Base-by-base conservation (phyloP, 345 rosid genomes). In the Adansonia digitata region DNA sequence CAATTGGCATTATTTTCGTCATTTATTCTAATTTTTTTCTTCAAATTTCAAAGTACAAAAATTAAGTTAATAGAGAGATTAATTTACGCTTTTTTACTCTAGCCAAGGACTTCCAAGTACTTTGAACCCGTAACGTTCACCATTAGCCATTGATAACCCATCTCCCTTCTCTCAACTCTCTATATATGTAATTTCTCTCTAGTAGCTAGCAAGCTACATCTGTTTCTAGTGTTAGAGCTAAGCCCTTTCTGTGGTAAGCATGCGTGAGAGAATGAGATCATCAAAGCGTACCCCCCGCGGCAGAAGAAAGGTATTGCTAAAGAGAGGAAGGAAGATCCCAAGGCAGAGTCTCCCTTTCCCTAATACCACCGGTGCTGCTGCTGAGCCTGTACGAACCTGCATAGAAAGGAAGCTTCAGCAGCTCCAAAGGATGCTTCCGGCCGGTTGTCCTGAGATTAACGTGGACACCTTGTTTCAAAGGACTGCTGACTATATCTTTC, bases 381-480 rank as follows among this genome's bases (percentile, higher is more conserved):
- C 65, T 39, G 49, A 4, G 31, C 10, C 27, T 4, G 8, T 10
- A 34, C 18, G 60, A 37, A 9, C 18, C 5, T 67, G 45, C 24
- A 61, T 29, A 17, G 67, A 43, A 60, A 75, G 40, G 67, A 64
- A 66, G 72, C 72, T 75, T 13, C 63, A 74, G 71, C 31, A 78
- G 75, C 78, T 74, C 26, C 48, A 20, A 18, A 61, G 69, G 57
- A 51, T 51, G 37, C 43, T 78, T 60, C 74, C 70, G 10, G 13
- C 17, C 1, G 49, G 13, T 27, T 29, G 59, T 69, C 12, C 59
- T 34, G 71, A 68, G 18, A 68, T 49, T 51, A 42, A 69, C 66
- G 4, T 78, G 81, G 77, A 74, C 4, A 51, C 63, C 22, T 40
- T 78, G 81, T 74, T 60, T 61, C 71, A 49, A 34, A 78, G 39